Percentiles rank a stretch among this genome's conserved stretches.
Evolutionary conservation across 768 basidiomycete species (phyloP).

Genomic region (Tulasnella sp.): DNA sequence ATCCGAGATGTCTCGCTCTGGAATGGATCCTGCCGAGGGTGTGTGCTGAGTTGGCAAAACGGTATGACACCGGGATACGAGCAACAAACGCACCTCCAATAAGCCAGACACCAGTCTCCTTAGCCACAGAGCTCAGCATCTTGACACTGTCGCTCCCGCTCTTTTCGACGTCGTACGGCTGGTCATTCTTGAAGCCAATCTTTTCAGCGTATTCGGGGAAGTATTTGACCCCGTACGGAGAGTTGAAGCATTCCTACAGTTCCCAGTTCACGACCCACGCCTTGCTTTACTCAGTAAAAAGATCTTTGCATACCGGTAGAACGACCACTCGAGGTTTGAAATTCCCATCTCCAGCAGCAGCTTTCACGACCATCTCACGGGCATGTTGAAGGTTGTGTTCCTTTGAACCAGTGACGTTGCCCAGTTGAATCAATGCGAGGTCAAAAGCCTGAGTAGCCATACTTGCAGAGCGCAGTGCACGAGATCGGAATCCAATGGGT

Average conservation of each 20-base stretch:
- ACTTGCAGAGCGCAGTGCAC: background rate
- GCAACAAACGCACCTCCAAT: constrained; percentile 65
- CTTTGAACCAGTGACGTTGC: constrained; percentile 68
- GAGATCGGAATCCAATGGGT: background rate
- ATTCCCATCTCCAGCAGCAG: constrained; percentile 42
- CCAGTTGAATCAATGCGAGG: constrained; percentile 87
- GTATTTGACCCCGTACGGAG: constrained; percentile 71
- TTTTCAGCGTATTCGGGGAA: constrained; percentile 82
- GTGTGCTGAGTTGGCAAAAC: background rate
- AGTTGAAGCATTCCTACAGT: constrained; percentile 80
- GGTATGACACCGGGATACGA: background rate
- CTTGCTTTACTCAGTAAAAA: background rate
- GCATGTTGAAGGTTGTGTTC: constrained; percentile 76
- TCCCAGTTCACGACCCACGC: background rate
- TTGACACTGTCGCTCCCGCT: constrained; percentile 71
- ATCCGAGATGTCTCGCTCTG: constrained; percentile 61
- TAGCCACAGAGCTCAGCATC: constrained; percentile 77
- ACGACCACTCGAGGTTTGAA: constrained; percentile 77
- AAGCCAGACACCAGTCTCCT: constrained; percentile 77
- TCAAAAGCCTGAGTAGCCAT: constrained; percentile 53
- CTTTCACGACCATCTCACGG: constrained; percentile 69
- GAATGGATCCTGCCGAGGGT: constrained; percentile 73
- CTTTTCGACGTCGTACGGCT: constrained; percentile 52
- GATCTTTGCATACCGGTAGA: constrained; percentile 57
- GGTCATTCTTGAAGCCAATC: constrained; percentile 58